Evolutionary conservation across 1,284 basidiomycete species (phyloP), one percentile per base, ranked within the genome.

Genomic region (Gymnopus androsaceus): DNA sequence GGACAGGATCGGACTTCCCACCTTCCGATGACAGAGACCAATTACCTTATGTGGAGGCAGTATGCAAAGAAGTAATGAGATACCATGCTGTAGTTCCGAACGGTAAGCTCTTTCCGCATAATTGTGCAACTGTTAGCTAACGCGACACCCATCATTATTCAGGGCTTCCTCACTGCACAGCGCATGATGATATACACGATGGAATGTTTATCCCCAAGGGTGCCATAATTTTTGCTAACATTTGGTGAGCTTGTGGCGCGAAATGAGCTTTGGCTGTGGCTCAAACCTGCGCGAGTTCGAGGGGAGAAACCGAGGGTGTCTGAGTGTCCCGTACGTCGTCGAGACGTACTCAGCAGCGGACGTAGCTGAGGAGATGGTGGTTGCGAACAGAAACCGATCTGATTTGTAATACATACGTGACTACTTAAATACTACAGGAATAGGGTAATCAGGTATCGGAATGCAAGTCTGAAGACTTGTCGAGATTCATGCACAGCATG

Each of bases 31-130:
- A 80, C 50, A 61, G 72, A n/a, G 59, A 62, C 1, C 62, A 59
- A 8, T 59, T 78, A 17, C 73, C 75, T 3, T 78, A 77, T 57
- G 64, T 77, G 15, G 64, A 73, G n/a, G 75, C 73, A 0, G 56
- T 77, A 4, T 63, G 77, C n/a, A 72, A 74, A 57, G 78, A 81
- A 59, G 66, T 73, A 25, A 56, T 78, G 50, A 66, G 77, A 48
- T 78, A 73, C 72, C 61, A 67, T 30, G 61, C 64, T 8, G 66
- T 67, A 9, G 56, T 63, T 9, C 67, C 69, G 0, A 56, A 68
- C 19, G 66, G 71, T 63, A 44, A 44, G 56, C 14, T 21, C 17
- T 31, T 31, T 15, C 19, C 12, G 3, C n/a, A 11, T 34, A 15
- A 36, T 50, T 36, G 11, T 41, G 30, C 33, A 17, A 17, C 23